Conservation (phyloP, 2,329 filamentous ascomycete species). For the Verticillium zaregamsianum region DNA sequence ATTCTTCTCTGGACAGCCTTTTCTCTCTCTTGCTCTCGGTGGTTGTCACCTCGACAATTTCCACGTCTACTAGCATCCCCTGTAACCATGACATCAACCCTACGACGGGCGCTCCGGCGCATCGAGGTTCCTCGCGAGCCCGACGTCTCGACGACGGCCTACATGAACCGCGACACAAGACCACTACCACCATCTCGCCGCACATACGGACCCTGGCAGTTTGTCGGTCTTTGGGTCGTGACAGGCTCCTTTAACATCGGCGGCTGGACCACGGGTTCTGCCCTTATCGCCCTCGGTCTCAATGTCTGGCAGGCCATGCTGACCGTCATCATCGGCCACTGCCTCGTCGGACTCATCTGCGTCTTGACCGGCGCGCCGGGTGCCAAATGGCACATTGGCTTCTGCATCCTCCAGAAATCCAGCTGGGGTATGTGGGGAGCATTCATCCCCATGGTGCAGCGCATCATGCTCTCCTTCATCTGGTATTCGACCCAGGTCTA, state of each 20-base stretch:
- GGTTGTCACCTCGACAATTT: neutral
- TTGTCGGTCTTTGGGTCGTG: conserved; percentile 26
- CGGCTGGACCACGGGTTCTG: conserved; percentile 26
- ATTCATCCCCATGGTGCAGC: conserved; percentile 19
- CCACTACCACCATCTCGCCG: conserved; percentile 22
- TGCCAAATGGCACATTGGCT: conserved; percentile 22
- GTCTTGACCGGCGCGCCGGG: conserved; percentile 19
- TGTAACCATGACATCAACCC: neutral
- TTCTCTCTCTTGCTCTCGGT: neutral
- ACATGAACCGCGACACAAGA: conserved; percentile 23
- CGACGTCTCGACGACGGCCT: conserved; percentile 17
- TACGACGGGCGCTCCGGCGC: conserved; percentile 10
- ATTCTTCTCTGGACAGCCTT: too few species aligned
- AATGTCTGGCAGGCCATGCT: conserved; percentile 23
- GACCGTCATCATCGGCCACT: conserved; percentile 18
- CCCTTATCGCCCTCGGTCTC: conserved; percentile 20
- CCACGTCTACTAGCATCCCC: neutral
- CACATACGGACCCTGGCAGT: conserved; percentile 26
- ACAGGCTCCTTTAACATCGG: conserved; percentile 28
- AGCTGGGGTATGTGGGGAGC: conserved; percentile 21
- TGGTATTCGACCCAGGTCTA: conserved; percentile 21
- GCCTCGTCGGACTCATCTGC: conserved; percentile 19
- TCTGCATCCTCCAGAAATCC: conserved; percentile 19
- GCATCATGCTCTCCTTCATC: conserved; percentile 19
- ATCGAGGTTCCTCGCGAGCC: conserved; percentile 18